phyloP scores from a whole-genome alignment of 805 yeast species.

The Candida insectorum region DNA sequence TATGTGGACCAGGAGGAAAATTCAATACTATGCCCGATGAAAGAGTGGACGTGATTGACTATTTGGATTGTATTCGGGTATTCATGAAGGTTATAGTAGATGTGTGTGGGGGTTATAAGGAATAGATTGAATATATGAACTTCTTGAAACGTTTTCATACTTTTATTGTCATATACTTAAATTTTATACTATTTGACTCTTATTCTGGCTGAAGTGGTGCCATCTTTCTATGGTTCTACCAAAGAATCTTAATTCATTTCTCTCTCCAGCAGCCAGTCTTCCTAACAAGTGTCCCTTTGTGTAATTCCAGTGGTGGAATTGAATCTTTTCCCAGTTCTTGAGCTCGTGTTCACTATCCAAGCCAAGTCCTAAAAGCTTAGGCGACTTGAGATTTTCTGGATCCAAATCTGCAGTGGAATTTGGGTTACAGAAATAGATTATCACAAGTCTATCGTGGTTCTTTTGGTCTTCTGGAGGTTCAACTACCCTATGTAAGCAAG shows the following conservation, averaged over 20 bases:
- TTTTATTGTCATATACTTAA: too few species aligned
- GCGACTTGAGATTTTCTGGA: conserved; percentile 39
- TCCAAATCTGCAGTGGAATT: conserved; percentile 32
- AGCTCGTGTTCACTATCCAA: conserved; percentile 21
- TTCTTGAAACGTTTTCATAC: too few species aligned
- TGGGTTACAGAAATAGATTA: conserved; percentile 45
- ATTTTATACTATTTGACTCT: too few species aligned
- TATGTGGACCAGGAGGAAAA: conserved; percentile 13
- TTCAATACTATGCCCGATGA: conserved; percentile 13
- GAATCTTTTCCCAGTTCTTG: conserved; percentile 33
- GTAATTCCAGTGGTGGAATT: conserved; percentile 37
- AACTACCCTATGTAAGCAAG: conserved; percentile 46
- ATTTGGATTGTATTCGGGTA: conserved; percentile 10
- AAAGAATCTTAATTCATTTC: conserved; percentile 14
- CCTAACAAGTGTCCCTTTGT: conserved; percentile 20
- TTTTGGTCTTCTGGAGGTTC: conserved; percentile 44
- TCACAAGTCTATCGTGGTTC: conserved; percentile 30
- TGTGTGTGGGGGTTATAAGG: conserved; percentile 11
- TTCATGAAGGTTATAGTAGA: conserved; percentile 10
- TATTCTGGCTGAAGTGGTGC: conserved; percentile 20
- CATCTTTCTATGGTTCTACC: conserved; percentile 21
- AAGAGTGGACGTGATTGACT: conserved; percentile 11
- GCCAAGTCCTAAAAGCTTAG: conserved; percentile 32
- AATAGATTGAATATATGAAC: too few species aligned
- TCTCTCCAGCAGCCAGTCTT: conserved; percentile 16